These are phyloP conservation scores for Fusarium sterilihyphosum DNA, from an alignment of 2,329 filamentous ascomycete species.

Conservation along the genomic window DNA sequence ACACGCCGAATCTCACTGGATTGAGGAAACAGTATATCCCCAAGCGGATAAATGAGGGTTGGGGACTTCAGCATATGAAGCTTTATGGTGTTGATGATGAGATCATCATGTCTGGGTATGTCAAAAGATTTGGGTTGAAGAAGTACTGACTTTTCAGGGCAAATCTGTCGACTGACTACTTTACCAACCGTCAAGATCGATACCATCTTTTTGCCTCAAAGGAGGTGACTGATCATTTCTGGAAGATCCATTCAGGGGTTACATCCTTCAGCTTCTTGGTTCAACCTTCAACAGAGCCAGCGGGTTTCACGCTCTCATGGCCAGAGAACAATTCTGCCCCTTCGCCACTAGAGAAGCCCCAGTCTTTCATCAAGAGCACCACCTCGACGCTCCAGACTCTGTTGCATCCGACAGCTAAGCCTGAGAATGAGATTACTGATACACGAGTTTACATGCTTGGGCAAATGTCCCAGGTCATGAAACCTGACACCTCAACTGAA, in stretches of 20 bases:
- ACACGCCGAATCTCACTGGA: slow-evolving; percentile 94
- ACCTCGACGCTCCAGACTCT: slow-evolving; percentile 74
- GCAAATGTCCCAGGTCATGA: slow-evolving; percentile 87
- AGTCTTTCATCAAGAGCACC: slow-evolving; percentile 75
- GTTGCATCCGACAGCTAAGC: slow-evolving; percentile 56
- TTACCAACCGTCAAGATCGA: slow-evolving; percentile 92
- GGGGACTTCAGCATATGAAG: slow-evolving; percentile 99
- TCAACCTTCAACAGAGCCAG: slow-evolving; percentile 64
- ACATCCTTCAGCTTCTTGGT: slow-evolving; percentile 85
- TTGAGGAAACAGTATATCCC: slow-evolving; percentile 85
- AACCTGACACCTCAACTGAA: slow-evolving; percentile 85
- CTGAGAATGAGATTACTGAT: slow-evolving; percentile 52
- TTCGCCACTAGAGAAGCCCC: slow-evolving; percentile 76
- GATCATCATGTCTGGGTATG: slow-evolving; percentile 88
- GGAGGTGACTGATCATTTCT: slow-evolving; percentile 85
- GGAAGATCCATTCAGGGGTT: slow-evolving; percentile 78
- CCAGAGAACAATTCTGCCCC: slow-evolving; percentile 77
- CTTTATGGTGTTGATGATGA: slow-evolving; percentile 95
- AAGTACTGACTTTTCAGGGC: slow-evolving; percentile 59
- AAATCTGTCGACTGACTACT: slow-evolving; percentile 93
- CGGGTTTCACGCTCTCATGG: slow-evolving; percentile 76
- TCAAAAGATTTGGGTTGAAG: fast-evolving
- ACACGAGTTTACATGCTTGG: slow-evolving; percentile 87
- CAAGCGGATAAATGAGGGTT: slow-evolving; percentile 94
- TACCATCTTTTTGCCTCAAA: slow-evolving; percentile 90